A percentile compares a stretch with the other conserved stretches of the same genome.
phyloP scores from a whole-genome alignment of 768 basidiomycete species.

The Tulasnella sp. region DNA sequence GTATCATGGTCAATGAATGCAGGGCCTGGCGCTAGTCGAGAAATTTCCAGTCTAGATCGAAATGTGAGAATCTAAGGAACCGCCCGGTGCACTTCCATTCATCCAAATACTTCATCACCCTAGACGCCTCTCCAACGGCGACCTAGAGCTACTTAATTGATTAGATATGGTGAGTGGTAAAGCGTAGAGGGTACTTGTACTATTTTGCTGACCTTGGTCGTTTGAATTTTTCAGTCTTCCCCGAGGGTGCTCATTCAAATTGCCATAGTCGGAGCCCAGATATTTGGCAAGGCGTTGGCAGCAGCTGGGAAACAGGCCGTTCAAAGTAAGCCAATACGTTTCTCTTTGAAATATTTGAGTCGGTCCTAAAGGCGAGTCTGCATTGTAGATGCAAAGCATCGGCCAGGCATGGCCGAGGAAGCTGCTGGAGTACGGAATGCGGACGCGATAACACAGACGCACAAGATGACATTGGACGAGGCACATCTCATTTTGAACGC shows the following conservation, averaged over 20 bases:
- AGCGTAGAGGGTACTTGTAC: too few species aligned
- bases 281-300: conserved; percentile 81
- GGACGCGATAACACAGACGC: conserved; percentile 72
- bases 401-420: conserved; percentile 60
- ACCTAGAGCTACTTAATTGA: neutral
- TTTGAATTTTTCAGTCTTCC: conserved; percentile 45
- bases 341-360: neutral
- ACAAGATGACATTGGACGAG: conserved; percentile 92
- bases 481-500: conserved; percentile 86
- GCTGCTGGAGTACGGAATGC: conserved; percentile 62
- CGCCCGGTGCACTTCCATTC: neutral
- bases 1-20: neutral
- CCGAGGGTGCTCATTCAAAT: conserved; percentile 74
- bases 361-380: too few species aligned
- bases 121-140: neutral
- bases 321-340: conserved; percentile 55
- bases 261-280: conserved; percentile 60
- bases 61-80: neutral
- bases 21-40: too few species aligned
- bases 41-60: neutral
- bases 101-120: conserved; percentile 2
- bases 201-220: neutral
- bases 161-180: conserved; percentile 2
- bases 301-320: conserved; percentile 89
- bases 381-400: conserved; percentile 81